Evolutionary conservation across 225 moss, liverwort and hornwort species (phyloP).

Genomic region (Rhytidiadelphus loreus): DNA sequence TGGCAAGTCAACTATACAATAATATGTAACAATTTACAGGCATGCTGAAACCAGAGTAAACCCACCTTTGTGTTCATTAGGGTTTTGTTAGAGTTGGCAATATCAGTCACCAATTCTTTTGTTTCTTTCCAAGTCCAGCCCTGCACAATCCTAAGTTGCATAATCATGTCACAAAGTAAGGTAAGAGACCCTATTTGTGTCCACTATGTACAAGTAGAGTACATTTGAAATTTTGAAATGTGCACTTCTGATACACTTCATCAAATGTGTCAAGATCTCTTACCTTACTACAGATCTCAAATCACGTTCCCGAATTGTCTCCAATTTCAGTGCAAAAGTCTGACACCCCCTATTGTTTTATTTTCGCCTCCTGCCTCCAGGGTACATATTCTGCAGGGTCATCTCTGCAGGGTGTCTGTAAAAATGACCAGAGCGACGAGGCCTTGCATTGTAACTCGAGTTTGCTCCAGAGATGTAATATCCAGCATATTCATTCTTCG

Average conservation of each 20-base stretch:
- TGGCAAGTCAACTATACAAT: background rate
- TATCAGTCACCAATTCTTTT: too few species aligned
- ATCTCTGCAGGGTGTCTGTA: background rate
- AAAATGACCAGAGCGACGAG: background rate
- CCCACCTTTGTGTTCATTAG: background rate
- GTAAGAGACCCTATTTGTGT: background rate
- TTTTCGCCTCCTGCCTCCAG: background rate
- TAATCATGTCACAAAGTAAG: background rate
- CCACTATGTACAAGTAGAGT: background rate
- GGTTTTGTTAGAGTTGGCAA: too few species aligned
- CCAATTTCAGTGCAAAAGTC: background rate
- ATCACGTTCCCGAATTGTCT: background rate
- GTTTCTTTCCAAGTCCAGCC: too few species aligned
- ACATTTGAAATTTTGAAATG: background rate
- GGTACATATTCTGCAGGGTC: background rate
- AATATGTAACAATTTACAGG: background rate
- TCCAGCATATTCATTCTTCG: background rate
- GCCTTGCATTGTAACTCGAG: background rate
- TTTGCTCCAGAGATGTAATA: background rate
- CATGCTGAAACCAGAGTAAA: background rate
- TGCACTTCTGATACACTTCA: background rate
- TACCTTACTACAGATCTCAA: background rate
- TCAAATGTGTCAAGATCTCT: background rate
- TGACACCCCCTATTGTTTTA: background rate
- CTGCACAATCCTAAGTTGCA: too few species aligned